Evolutionary conservation across 169 alveolate species (phyloP).

Genomic region (Eimeria tenella): DNA sequence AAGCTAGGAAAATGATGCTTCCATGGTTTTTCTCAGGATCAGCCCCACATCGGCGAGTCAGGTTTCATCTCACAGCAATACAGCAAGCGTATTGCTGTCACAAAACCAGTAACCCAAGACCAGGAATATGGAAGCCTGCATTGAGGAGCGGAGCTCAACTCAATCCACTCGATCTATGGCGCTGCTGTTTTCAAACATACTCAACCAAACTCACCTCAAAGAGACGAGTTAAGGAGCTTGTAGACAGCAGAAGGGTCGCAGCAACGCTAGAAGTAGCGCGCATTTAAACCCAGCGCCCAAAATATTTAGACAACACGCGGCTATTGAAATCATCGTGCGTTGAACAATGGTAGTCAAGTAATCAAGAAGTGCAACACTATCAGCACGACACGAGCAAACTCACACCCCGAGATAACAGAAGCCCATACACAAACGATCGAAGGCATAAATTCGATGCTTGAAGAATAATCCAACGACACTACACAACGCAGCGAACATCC

Average conservation of each 20-base stretch:
- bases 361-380: neutral
- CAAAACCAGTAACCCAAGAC: conserved; percentile 62
- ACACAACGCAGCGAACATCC: too few species aligned
- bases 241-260: neutral
- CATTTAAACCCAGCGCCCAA: conserved; percentile 70
- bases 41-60: conserved; percentile 72
- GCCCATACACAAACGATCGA: neutral
- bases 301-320: too few species aligned
- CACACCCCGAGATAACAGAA: too few species aligned
- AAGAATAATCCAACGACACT: neutral
- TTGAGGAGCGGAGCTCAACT: conserved; percentile 67
- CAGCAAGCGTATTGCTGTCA: neutral
- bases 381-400: neutral
- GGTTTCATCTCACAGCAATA: neutral
- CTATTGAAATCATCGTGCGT: too few species aligned
- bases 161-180: conserved; percentile 55
- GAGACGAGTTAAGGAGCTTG: neutral
- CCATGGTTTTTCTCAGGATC: conserved; percentile 75
- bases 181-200: conserved; percentile 76
- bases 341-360: too few species aligned
- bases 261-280: conserved; percentile 7
- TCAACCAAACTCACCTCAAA: neutral
- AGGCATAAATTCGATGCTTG: neutral
- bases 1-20: neutral
- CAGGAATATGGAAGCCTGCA: conserved; percentile 77